These are phyloP conservation scores for Carex kokanica DNA, from an alignment of 176 grass and related monocot species.

Conservation along the genomic window DNA sequence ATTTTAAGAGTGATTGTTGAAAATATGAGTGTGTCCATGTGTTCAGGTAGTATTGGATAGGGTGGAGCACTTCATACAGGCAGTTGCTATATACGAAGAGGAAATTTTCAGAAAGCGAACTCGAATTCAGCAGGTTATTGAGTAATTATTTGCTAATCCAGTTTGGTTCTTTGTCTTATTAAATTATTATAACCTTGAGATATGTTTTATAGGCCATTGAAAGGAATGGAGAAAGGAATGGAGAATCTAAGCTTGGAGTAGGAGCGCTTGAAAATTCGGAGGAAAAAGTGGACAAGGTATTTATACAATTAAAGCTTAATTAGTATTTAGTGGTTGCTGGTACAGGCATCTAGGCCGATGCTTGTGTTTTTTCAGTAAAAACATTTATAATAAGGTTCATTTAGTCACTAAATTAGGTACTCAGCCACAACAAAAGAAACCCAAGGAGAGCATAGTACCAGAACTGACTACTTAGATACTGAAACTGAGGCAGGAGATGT, in stretches of 20 bases:
- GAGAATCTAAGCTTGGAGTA: conserved; percentile 58
- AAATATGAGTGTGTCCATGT: not conserved
- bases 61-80: conserved; percentile 93
- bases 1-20: conserved; percentile 5
- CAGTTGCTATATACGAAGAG: conserved; percentile 80
- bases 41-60: conserved; percentile 73
- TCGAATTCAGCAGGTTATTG: conserved; percentile 88
- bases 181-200: conserved; percentile 21
- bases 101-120: conserved; percentile 94
- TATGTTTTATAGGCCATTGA: conserved; percentile 55
- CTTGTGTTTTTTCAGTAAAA: not conserved
- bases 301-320: conserved; percentile 18
- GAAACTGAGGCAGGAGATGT: not conserved
- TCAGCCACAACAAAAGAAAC: not conserved
- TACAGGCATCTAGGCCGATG: not conserved
- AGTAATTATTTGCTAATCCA: conserved; percentile 20
- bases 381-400: not conserved
- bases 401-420: not conserved
- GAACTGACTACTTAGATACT: conserved; percentile 8
- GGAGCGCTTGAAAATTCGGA: conserved; percentile 49
- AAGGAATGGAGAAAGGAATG: conserved; percentile 72
- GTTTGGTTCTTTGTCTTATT: conserved; percentile 7
- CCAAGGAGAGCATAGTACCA: not conserved
- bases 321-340: conserved; percentile 3
- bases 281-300: conserved; percentile 67